A percentile compares a stretch with the other conserved stretches of the same genome.
These are phyloP conservation scores for Pseudocercospora pini-densiflorae DNA, from an alignment of 2,329 filamentous ascomycete genomes.

Conservation along the genomic window DNA sequence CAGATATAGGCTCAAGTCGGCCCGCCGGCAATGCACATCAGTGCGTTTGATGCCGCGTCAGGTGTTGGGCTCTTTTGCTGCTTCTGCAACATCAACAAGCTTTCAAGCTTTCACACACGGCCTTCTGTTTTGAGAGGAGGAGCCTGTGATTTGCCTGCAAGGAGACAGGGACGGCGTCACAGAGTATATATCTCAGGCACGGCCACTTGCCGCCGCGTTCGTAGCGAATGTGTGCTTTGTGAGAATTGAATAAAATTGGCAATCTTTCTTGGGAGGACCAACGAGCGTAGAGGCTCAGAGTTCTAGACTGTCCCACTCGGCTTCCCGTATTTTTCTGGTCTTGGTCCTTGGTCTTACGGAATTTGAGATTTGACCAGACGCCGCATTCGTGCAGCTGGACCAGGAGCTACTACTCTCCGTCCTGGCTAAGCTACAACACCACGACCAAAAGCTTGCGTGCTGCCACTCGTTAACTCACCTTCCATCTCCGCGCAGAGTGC, in stretches of 20 bases:
- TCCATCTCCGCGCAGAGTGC: not conserved
- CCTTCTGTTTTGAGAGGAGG: not conserved
- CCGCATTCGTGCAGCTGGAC: not conserved
- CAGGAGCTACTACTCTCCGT: not conserved
- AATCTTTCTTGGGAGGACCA: no score
- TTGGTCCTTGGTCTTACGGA: no score
- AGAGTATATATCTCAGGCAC: not conserved
- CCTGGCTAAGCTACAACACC: not conserved
- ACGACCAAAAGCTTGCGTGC: not conserved
- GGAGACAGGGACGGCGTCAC: not conserved
- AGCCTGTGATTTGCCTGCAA: not conserved
- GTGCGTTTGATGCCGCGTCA: not conserved
- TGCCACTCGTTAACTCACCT: not conserved
- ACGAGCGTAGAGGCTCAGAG: no score
- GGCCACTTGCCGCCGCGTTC: not conserved
- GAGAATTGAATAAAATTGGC: no score
- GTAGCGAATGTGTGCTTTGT: no score
- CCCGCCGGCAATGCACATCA: not conserved
- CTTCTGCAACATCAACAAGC: not conserved
- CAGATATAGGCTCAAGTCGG: not conserved
- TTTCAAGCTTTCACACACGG: not conserved
- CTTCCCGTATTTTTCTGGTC: not conserved
- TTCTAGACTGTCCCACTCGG: slow-evolving; percentile 4
- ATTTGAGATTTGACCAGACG: slow-evolving; percentile 1
- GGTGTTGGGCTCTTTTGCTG: not conserved